Base-by-base conservation (phyloP, 192 early-diverging fungal genomes). In the Cladochytrium replicatum region DNA sequence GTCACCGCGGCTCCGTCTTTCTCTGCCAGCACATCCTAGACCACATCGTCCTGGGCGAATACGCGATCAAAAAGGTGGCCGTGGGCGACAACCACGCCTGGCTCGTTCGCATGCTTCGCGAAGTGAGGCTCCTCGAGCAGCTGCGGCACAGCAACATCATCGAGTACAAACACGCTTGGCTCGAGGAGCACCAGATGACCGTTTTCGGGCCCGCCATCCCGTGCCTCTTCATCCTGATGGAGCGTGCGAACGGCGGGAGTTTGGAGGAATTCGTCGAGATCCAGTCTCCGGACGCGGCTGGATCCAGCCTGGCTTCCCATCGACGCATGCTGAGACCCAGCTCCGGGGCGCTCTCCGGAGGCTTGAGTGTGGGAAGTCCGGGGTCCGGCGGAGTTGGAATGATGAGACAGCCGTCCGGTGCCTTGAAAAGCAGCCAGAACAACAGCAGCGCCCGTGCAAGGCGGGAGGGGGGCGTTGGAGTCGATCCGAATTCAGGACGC, bases 121-220 rank as follows among this genome's bases (percentile, higher is more conserved):
- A 97, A 52, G 94, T 97, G 19, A 86, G 87, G 63, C 67, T 97
- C 46, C 73, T 97, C 13, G 91, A 93, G 55, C 69, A 77, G 19
- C 71, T 97, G 9, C 85, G 81, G 22, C 91, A 97, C 63, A 86
- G 85, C 0, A 96, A 94, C 41, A 88, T 96, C 44, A 76, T 94
- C 43, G 82, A 87, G 34, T 97, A 96, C 61, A 97, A 97, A 48
- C 91, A 94, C 54, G 89, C 88, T 17, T 94, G 92, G 91, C 67
- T 88, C 4, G 89, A 91, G 43, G 68, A 83, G 47, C 74, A 86
- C 55, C 69, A 69, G 22, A 53, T 85, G 0, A 77, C 84, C 22
- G 6, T 17, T 0, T 43, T 49, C 68, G 82, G 83, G 0, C 94
- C 94, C 1, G 72, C 83, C 46, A 85, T 97, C 0, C 91, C 94